Conservation (phyloP, 306 rosid genomes). For the Cicer judaicum region DNA sequence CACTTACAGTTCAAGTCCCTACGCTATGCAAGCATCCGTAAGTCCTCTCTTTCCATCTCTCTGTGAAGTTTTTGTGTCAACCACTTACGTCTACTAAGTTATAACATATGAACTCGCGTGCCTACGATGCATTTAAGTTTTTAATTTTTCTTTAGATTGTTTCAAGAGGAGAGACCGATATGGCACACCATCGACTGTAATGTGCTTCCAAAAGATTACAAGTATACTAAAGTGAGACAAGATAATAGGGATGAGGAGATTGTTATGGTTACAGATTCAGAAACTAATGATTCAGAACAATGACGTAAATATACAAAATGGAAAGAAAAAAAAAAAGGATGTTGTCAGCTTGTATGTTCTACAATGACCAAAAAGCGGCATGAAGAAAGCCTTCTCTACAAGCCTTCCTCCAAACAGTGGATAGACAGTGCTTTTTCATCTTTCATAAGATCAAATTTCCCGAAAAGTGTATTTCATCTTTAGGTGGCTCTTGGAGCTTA, state of each 20-base stretch:
- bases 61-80: neutral
- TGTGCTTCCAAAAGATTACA: slow-evolving; percentile 66
- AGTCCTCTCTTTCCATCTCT: slow-evolving; percentile 48
- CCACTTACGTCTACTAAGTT: neutral
- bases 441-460: slow-evolving; percentile 16
- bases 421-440: slow-evolving; percentile 29
- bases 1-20: slow-evolving; percentile 88
- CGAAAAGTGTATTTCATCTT: slow-evolving; percentile 10
- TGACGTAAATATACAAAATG: slow-evolving; percentile 45
- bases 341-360: slow-evolving; percentile 28
- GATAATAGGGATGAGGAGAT: slow-evolving; percentile 50
- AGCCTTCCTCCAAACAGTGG: slow-evolving; percentile 21
- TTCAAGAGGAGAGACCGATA: slow-evolving; percentile 90
- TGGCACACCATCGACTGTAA: slow-evolving; percentile 87
- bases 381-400: neutral
- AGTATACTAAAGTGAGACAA: slow-evolving; percentile 53
- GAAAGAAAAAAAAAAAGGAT: neutral
- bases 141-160: slow-evolving; percentile 61
- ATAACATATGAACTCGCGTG: neutral
- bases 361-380: neutral
- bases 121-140: slow-evolving; percentile 3
- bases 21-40: slow-evolving; percentile 92
- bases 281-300: slow-evolving; percentile 57
- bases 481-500: neutral
- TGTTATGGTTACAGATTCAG: slow-evolving; percentile 62